Evolutionary conservation across 352 stramenopile genomes (phyloP).

Genomic region (Phytopythium aichiense): DNA sequence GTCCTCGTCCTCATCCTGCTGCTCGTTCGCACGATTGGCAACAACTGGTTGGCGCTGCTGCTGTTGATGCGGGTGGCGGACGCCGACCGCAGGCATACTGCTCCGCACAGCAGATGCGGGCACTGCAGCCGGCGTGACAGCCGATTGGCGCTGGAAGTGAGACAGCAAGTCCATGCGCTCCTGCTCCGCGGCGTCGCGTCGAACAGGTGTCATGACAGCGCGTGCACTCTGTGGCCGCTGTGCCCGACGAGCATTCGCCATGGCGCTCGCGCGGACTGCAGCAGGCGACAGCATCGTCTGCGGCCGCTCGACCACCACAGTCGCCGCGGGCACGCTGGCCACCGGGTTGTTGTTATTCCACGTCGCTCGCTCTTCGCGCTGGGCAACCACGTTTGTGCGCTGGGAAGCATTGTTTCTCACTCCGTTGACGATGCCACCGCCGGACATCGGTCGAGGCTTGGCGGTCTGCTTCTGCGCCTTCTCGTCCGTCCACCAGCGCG

Average conservation of each 20-base stretch:
- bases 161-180: slow-evolving; percentile 29
- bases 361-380: slow-evolving; percentile 1
- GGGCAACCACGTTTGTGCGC: background rate
- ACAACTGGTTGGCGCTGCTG: slow-evolving; percentile 3
- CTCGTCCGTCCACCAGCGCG: slow-evolving; percentile 41
- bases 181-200: slow-evolving; percentile 17
- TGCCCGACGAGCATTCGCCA: background rate
- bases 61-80: slow-evolving; percentile 11
- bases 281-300: slow-evolving; percentile 8
- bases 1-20: slow-evolving; percentile 16
- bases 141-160: slow-evolving; percentile 31
- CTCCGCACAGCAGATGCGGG: background rate
- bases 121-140: slow-evolving; percentile 16
- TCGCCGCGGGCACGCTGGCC: background rate
- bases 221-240: slow-evolving; percentile 7
- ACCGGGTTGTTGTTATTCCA: background rate
- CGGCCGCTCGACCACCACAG: background rate
- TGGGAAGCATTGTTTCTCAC: background rate
- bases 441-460: slow-evolving; percentile 11
- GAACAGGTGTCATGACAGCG: background rate
- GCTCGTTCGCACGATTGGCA: slow-evolving; percentile 21
- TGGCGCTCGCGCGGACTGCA: background rate
- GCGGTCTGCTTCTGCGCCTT: slow-evolving; percentile 5
- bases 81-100: background rate
- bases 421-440: slow-evolving; percentile 10